Base-by-base conservation (phyloP, 495 filamentous ascomycete genomes). In the Penicillium diatomitis region DNA sequence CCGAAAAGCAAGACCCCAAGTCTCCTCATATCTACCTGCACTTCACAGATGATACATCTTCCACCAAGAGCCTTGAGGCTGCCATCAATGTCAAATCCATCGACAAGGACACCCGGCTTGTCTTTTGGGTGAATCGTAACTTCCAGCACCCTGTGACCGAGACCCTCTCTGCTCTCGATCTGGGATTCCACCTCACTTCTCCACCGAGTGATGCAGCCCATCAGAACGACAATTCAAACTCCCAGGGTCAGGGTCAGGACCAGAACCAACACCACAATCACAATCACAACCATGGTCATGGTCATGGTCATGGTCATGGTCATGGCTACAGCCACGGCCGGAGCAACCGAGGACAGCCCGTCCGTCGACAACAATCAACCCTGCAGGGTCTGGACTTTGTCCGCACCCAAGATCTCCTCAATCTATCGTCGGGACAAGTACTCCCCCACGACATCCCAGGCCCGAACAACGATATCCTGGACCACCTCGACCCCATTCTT, bases 401-500 rank as follows among this genome's bases (percentile, higher is more conserved):
- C 29, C 60, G 60, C 38, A 63, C 60, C 4, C n/a, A 57, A 44
- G 48, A 41, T 6, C 49, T 63, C 2, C 31, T 63, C 9, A 38
- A 58, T 27, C 52, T 61, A 36, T 7, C 58, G 9, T 32, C 51
- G 3, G 57, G 54, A 28, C 28, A 46, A 31, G 46, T 69, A 4
- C 53, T 70, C 5, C 51, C 55, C 0, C 51, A 57, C 46, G 53
- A 64, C 46, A 39, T 50, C 10, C 38, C 54, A 8, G 58, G 58
- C 11, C 41, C 52, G 4, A 56, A 63, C 35, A 59, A 66, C 43
- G 61, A 68, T 46, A 63, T 70, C 38, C 49, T 72, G 20, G 61
- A 66, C 37, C 38, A 64, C 7, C 37, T 72, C 44, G 53, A 61
- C n/a, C 65, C 67, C 8, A 63, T 70, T 37, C 46, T 72, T 1